A percentile compares a stretch with the other conserved stretches of the same genome.
These are phyloP conservation scores for Magnolia officinalis DNA, from an alignment of 164 flowering plant genomes.

Conservation along the genomic window DNA sequence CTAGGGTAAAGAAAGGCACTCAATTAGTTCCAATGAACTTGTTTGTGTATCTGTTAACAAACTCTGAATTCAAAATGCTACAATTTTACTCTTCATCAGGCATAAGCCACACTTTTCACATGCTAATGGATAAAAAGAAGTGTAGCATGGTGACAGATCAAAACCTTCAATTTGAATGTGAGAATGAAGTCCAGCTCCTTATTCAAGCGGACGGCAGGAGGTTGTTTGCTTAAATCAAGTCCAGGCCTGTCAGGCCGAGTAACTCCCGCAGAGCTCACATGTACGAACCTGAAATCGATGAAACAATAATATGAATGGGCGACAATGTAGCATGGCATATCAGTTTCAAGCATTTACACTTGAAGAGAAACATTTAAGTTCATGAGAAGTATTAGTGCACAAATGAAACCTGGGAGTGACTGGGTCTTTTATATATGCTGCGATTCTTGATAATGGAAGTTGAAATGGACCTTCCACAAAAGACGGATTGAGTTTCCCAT, in stretches of 20 bases:
- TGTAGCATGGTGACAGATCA: constrained; percentile 3
- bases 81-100: not conserved
- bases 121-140: not conserved
- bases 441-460: constrained; percentile 76
- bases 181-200: constrained; percentile 86
- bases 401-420: constrained; percentile 68
- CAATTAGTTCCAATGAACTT: no score
- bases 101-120: not conserved
- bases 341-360: not conserved
- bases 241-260: constrained; percentile 92
- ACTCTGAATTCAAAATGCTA: not conserved
- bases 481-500: constrained; percentile 88
- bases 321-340: not conserved
- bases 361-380: not conserved
- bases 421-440: constrained; percentile 73
- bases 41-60: no score
- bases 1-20: no score
- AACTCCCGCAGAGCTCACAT: constrained; percentile 95
- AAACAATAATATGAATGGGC: not conserved
- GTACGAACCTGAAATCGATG: constrained; percentile 70
- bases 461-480: constrained; percentile 86
- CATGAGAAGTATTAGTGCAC: not conserved
- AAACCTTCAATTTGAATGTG: constrained; percentile 89
- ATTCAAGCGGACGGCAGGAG: constrained; percentile 98
- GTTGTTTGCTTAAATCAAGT: constrained; percentile 91